Percentiles rank a stretch among this genome's conserved stretches.
Evolutionary conservation across 164 flowering plant genomes (phyloP).

Genomic region (Sextonia rubra): DNA sequence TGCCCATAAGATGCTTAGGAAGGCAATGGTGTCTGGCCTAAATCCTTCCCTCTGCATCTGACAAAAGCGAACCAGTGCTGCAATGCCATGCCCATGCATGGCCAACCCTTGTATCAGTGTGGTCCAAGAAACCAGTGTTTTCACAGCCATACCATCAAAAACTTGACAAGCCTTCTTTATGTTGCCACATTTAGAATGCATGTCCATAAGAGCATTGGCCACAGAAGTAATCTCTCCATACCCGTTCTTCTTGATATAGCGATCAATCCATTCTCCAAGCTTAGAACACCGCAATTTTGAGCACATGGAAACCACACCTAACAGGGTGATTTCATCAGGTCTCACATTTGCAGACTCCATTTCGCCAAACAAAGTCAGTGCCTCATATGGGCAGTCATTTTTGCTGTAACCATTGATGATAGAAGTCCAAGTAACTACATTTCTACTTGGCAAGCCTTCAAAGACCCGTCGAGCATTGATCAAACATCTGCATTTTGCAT

Average conservation of each 20-base stretch:
- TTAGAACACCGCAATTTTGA: constrained; percentile 31
- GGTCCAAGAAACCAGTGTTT: constrained; percentile 37
- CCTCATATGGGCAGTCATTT: constrained; percentile 15
- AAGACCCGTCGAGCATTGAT: constrained; percentile 21
- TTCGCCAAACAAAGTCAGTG: constrained; percentile 23
- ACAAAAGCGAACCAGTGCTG: constrained; percentile 28
- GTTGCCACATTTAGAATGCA: constrained; percentile 44
- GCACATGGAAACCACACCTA: constrained; percentile 31
- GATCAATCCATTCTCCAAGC: constrained; percentile 22
- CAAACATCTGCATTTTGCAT: constrained; percentile 31
- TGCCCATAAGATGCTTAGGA: constrained; percentile 29
- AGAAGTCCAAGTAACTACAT: constrained; percentile 38
- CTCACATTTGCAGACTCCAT: constrained; percentile 28
- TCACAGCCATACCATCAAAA: constrained; percentile 23
- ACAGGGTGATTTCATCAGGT: constrained; percentile 32
- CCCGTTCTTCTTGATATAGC: constrained; percentile 16
- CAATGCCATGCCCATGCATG: constrained; percentile 31
- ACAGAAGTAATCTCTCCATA: constrained; percentile 7
- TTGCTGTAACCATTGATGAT: constrained; percentile 32
- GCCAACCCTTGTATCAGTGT: constrained; percentile 35
- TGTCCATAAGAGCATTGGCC: constrained; percentile 37
- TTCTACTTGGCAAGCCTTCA: constrained; percentile 26
- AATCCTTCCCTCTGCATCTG: constrained; percentile 44
- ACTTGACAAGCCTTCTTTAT: constrained; percentile 31
- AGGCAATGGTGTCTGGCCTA: constrained; percentile 27